Conservation (phyloP, 2,329 filamentous ascomycete species). For the Nothopassalora personata region DNA sequence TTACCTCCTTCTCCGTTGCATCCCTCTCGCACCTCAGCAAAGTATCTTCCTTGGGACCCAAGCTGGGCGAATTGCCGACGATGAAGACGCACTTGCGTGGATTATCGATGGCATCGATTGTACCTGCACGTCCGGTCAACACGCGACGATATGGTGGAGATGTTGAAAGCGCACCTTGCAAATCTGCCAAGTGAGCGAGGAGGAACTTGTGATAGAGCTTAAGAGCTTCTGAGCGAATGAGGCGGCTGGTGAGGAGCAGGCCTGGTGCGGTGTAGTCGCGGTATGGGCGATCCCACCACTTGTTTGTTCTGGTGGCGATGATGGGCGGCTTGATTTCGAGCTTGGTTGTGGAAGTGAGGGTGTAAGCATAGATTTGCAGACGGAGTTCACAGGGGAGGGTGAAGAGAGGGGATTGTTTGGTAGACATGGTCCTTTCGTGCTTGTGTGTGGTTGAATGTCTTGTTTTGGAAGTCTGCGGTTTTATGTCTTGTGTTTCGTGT, state of each 20-base stretch:
- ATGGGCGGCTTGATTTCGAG: background rate
- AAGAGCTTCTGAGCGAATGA: background rate
- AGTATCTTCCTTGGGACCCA: background rate
- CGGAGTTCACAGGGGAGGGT: background rate
- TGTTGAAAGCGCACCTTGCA: background rate
- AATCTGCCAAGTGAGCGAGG: background rate
- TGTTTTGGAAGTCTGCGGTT: background rate
- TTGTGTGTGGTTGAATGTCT: background rate
- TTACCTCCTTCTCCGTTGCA: background rate
- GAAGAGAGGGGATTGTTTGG: background rate
- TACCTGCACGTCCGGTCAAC: background rate
- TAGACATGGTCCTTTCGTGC: background rate
- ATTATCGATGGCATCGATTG: background rate
- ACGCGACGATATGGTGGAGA: background rate
- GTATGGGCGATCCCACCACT: background rate
- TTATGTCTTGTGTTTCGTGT: background rate
- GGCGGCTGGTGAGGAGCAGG: background rate
- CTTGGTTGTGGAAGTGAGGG: background rate
- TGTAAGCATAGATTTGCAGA: background rate
- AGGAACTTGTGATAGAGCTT: background rate
- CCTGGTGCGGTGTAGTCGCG: background rate
- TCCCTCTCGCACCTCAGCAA: background rate
- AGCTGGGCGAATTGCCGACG: background rate
- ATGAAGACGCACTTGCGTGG: background rate
- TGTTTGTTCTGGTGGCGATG: background rate